Evolutionary conservation across 116 monocot genomes (phyloP).

Genomic region (Iris pallida): DNA sequence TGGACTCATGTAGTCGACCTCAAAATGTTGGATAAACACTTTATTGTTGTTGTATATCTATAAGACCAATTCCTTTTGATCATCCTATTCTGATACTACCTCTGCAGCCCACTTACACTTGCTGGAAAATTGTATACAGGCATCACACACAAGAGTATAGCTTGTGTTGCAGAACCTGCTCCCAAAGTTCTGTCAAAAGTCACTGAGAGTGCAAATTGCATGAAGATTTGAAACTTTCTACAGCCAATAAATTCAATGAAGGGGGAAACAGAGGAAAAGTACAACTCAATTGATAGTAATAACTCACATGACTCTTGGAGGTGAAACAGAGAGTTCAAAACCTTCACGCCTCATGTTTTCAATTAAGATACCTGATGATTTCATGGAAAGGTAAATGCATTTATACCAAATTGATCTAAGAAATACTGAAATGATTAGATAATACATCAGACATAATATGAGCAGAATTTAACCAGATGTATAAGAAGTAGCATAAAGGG

Average conservation of each 20-base stretch:
- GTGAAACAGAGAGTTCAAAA: constrained; percentile 98
- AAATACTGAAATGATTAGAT: neutral
- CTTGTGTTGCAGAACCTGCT: too few relatives aligned
- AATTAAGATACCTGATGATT: constrained; percentile 80
- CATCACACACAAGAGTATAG: too few relatives aligned
- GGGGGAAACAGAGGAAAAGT: neutral
- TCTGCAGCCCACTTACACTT: too few relatives aligned
- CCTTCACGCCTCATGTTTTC: constrained; percentile 99
- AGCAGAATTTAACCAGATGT: neutral
- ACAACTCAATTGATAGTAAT: neutral
- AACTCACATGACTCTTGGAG: constrained; percentile 95
- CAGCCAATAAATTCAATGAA: neutral
- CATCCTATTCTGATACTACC: too few relatives aligned
- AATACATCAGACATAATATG: neutral
- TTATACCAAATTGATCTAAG: neutral
- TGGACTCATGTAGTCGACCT: too few relatives aligned
- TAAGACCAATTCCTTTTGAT: too few relatives aligned
- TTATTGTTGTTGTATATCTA: too few relatives aligned
- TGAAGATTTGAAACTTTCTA: neutral
- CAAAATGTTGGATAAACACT: too few relatives aligned
- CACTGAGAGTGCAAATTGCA: neutral
- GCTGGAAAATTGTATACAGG: too few relatives aligned
- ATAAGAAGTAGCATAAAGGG: neutral
- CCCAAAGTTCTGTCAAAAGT: too few relatives aligned
- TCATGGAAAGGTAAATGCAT: neutral